A percentile compares a stretch with the other conserved stretches of the same genome.
These are phyloP conservation scores for Chlamydomonas sphaeroides DNA, from an alignment of 139 green algal species.

Conservation along the genomic window DNA sequence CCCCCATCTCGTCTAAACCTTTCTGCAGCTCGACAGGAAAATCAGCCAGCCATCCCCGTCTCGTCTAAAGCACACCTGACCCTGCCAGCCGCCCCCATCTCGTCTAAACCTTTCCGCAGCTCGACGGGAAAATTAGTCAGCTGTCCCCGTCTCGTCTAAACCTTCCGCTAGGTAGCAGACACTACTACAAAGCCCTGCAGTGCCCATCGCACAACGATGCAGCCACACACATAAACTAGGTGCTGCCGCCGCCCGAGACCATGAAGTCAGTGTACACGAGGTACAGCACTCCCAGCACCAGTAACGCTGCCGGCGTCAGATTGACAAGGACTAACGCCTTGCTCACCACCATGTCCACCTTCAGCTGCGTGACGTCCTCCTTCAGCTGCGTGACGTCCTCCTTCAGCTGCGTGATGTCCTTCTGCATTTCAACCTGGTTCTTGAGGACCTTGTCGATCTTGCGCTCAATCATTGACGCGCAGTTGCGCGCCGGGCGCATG, in stretches of 20 bases:
- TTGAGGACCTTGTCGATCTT: conserved; percentile 8
- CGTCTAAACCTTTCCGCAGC: too few species aligned
- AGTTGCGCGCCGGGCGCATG: not conserved
- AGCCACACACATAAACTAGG: too few species aligned
- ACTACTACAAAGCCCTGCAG: too few species aligned
- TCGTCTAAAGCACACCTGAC: too few species aligned
- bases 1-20: too few species aligned
- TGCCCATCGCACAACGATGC: too few species aligned
- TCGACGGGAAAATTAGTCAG: too few species aligned
- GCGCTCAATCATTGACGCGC: not conserved
- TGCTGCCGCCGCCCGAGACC: not conserved
- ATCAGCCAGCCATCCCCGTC: too few species aligned
- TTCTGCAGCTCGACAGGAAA: too few species aligned
- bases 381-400: not conserved
- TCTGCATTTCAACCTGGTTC: not conserved
- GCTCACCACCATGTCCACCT: not conserved
- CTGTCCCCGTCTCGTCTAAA: too few species aligned
- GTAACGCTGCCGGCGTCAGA: not conserved
- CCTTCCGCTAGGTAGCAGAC: too few species aligned
- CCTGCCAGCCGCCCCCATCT: too few species aligned
- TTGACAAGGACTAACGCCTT: not conserved
- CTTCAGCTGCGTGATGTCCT: not conserved
- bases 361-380: not conserved
- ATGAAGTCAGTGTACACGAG: not conserved
- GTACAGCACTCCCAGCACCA: conserved; percentile 6